phyloP scores from a whole-genome alignment of 106 monocot species.

The Cymbidium sinense region DNA sequence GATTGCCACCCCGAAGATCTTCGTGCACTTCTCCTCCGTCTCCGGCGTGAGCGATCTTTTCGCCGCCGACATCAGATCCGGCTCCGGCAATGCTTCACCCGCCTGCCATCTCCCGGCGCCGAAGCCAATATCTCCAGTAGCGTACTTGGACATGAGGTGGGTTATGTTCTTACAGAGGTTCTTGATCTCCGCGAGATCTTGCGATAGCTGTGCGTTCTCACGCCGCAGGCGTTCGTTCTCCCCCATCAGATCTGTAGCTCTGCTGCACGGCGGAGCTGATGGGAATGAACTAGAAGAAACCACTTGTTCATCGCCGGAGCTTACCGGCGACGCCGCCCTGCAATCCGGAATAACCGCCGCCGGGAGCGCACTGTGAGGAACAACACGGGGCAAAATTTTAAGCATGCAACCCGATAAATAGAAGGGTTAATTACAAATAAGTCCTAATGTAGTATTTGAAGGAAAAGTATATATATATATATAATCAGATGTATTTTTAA shows the following conservation, averaged over 20 bases:
- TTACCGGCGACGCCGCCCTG: conserved; percentile 7
- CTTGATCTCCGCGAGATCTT: conserved; percentile 59
- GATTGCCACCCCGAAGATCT: conserved; percentile 57
- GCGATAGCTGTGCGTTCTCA: conserved; percentile 48
- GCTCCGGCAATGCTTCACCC: neutral
- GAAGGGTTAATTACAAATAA: too few species aligned
- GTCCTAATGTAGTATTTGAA: too few species aligned
- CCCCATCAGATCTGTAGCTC: conserved; percentile 32
- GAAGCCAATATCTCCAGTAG: conserved; percentile 7
- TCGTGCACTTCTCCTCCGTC: conserved; percentile 10
- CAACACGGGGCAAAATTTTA: too few species aligned
- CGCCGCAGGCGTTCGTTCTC: conserved; percentile 61
- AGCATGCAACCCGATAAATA: too few species aligned
- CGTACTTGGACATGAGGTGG: conserved; percentile 45
- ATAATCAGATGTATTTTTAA: too few species aligned
- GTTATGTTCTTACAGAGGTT: conserved; percentile 48
- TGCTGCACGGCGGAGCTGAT: conserved; percentile 6
- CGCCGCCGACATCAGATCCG: conserved; percentile 23
- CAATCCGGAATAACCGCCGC: too few species aligned
- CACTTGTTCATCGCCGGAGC: conserved; percentile 21
- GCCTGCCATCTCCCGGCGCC: neutral
- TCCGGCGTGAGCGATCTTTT: neutral
- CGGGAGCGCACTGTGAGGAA: too few species aligned
- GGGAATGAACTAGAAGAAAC: too few species aligned
- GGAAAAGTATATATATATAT: too few species aligned